Evolutionary conservation across 2,329 filamentous ascomycete genomes (phyloP).

Genomic region (Cercospora beticola): DNA sequence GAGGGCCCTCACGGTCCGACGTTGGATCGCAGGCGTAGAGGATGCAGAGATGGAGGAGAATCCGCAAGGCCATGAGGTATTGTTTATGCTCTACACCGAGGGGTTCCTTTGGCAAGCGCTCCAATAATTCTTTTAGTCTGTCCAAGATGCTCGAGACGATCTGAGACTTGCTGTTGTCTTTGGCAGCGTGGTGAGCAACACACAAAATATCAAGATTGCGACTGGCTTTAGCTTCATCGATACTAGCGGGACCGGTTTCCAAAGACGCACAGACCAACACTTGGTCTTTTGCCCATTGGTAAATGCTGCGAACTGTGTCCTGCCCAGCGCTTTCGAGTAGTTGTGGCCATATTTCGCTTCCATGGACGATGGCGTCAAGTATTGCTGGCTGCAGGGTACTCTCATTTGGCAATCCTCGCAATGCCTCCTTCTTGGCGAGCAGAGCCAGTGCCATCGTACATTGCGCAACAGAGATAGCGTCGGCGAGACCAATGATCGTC

Average conservation of each 20-base stretch:
- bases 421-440: conserved; percentile 9
- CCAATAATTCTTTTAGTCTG: conserved; percentile 29
- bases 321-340: conserved; percentile 42
- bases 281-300: conserved; percentile 37
- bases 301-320: conserved; percentile 29
- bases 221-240: conserved; percentile 9
- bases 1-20: conserved; percentile 34
- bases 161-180: conserved; percentile 19
- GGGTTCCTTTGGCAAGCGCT: conserved; percentile 16
- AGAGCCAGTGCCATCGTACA: conserved; percentile 24
- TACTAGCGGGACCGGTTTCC: conserved; percentile 1
- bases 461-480: conserved; percentile 29
- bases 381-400: conserved; percentile 35
- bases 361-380: conserved; percentile 42
- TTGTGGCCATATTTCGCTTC: conserved; percentile 46
- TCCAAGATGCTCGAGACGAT: conserved; percentile 28
- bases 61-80: conserved; percentile 17
- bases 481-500: conserved; percentile 22
- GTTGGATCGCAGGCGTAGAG: conserved; percentile 37
- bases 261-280: conserved; percentile 29
- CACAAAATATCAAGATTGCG: conserved; percentile 33
- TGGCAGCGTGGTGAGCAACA: conserved; percentile 26
- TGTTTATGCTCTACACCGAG: neutral
- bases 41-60: conserved; percentile 44
- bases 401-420: conserved; percentile 12